Percentiles rank a stretch among this genome's conserved stretches.
Evolutionary conservation across 1,284 basidiomycete genomes (phyloP).

Genomic region (Mrakiaceae sp.): DNA sequence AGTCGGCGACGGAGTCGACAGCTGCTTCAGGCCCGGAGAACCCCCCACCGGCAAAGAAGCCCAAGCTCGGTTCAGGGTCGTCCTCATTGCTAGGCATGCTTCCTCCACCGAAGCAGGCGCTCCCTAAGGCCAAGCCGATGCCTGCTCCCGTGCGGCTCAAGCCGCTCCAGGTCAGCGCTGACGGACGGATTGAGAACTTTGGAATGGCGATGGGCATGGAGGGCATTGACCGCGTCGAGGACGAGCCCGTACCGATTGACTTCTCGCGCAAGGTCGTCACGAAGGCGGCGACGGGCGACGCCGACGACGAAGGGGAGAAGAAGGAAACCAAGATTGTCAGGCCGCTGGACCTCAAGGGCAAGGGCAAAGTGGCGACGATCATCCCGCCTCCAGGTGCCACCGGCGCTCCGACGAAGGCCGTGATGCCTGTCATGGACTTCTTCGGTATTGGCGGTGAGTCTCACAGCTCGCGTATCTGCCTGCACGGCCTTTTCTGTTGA

Average conservation of each 20-base stretch:
- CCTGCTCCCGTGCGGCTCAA: constrained; percentile 10
- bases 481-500: too few species aligned
- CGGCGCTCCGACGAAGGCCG: not conserved
- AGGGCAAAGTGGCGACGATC: not conserved
- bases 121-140: constrained; percentile 11
- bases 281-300: not conserved
- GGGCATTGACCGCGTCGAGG: not conserved
- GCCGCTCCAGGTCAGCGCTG: constrained; percentile 9
- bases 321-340: constrained; percentile 7
- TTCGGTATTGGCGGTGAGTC: constrained; percentile 7
- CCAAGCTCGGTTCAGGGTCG: not conserved
- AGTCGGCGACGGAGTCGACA: not conserved
- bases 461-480: not conserved
- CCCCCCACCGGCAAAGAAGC: constrained; percentile 10
- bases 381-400: too few species aligned
- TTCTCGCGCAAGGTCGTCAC: constrained; percentile 3
- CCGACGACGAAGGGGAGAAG: not conserved
- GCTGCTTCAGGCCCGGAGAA: not conserved
- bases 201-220: not conserved
- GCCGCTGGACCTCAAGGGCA: constrained; percentile 11
- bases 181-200: constrained; percentile 15
- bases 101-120: constrained; percentile 13
- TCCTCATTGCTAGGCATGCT: constrained; percentile 17
- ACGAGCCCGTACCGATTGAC: constrained; percentile 10
- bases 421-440: constrained; percentile 12